A percentile compares a stretch with the other conserved stretches of the same genome.
Evolutionary conservation across 306 rosid species (phyloP).

Genomic region (Sindora glabra): DNA sequence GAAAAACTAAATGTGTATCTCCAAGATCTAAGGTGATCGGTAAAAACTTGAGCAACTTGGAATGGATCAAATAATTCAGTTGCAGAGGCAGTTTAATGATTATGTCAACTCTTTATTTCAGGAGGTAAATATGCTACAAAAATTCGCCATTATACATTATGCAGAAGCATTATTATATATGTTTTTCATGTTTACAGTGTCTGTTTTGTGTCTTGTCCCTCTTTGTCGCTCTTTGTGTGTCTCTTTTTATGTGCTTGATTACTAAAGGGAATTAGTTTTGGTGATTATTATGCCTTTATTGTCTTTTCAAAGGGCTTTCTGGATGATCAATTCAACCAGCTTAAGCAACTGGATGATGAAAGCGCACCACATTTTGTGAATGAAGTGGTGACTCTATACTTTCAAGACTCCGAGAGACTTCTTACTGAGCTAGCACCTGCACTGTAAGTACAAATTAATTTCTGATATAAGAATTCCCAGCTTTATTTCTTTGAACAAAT

Average conservation of each 20-base stretch:
- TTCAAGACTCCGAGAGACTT: slow-evolving; percentile 65
- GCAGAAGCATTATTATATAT: not conserved
- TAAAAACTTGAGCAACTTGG: slow-evolving; percentile 4
- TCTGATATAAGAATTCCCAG: not conserved
- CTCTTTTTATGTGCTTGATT: not conserved
- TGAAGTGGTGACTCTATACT: slow-evolving; percentile 74
- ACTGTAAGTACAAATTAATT: slow-evolving; percentile 42
- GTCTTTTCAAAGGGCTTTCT: slow-evolving; percentile 40
- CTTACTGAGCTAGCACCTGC: slow-evolving; percentile 50
- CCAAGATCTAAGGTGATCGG: slow-evolving; percentile 14
- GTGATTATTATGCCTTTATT: not conserved
- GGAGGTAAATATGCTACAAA: slow-evolving; percentile 44
- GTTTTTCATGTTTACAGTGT: not conserved
- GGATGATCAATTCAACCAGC: slow-evolving; percentile 71
- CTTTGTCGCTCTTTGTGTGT: not conserved
- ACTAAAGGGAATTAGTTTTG: not conserved
- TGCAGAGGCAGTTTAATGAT: slow-evolving; percentile 46
- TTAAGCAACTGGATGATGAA: slow-evolving; percentile 75
- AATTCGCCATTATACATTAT: not conserved
- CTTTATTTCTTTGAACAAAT: not conserved
- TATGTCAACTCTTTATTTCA: slow-evolving; percentile 51
- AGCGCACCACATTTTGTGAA: slow-evolving; percentile 72
- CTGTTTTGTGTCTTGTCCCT: not conserved
- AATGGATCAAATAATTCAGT: slow-evolving; percentile 47
- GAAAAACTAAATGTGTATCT: slow-evolving; percentile 6